A percentile compares a stretch with the other conserved stretches of the same genome.
Conservation (phyloP, 345 rosid species). For the Bruguiera gymnorhiza region DNA sequence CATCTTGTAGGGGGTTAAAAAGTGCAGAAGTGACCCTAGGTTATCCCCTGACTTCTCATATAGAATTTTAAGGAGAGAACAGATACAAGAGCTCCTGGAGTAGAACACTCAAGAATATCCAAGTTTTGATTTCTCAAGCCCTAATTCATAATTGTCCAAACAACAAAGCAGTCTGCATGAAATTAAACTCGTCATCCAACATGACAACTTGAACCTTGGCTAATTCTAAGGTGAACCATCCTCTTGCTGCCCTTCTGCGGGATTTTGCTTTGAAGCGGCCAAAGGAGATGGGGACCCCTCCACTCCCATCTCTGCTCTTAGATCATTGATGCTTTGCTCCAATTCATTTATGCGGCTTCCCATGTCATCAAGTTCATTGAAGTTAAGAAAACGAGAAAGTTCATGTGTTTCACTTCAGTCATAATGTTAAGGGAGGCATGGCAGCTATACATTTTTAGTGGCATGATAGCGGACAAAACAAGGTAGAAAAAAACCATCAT, state of each 20-base stretch:
- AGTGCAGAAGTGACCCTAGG: no score
- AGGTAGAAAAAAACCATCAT: no score
- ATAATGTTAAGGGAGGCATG: slow-evolving; percentile 4
- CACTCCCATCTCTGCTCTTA: slow-evolving; percentile 60
- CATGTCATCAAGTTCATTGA: slow-evolving; percentile 83
- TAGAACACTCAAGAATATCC: not conserved
- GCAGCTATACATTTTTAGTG: not conserved
- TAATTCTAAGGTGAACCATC: slow-evolving; percentile 44
- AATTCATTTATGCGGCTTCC: slow-evolving; percentile 71
- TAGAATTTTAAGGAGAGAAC: no score
- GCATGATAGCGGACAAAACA: not conserved
- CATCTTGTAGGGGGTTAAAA: no score
- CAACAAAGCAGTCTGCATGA: not conserved
- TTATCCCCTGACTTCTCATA: no score
- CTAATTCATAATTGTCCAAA: not conserved
- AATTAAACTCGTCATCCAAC: slow-evolving; percentile 2
- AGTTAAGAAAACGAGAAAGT: slow-evolving; percentile 44
- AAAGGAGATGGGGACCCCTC: slow-evolving; percentile 64
- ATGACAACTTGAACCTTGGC: not conserved
- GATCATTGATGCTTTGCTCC: slow-evolving; percentile 81
- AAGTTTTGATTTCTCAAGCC: slow-evolving; percentile 1
- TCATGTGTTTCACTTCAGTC: not conserved
- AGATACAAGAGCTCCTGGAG: no score
- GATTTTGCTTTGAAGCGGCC: slow-evolving; percentile 41
- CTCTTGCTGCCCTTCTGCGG: slow-evolving; percentile 32